Conservation (phyloP, 352 stramenopile species). For the Elongisporangium senticosum region DNA sequence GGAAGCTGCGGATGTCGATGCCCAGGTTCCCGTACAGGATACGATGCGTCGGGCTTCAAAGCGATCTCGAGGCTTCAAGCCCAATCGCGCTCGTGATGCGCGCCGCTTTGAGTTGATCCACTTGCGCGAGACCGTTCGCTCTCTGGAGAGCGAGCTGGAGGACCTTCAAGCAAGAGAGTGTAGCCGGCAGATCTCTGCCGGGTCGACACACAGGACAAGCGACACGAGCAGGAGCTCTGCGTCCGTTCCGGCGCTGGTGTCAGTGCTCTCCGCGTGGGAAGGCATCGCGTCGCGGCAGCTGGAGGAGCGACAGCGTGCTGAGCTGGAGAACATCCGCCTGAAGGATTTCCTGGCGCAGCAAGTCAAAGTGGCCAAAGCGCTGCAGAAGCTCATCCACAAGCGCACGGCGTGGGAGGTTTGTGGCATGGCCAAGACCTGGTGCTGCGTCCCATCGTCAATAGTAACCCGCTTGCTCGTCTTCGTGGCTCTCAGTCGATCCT, state of each 20-base stretch:
- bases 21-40: too few relatives aligned
- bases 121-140: conserved; percentile 9
- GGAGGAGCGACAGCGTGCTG: not conserved
- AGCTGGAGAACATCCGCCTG: conserved; percentile 9
- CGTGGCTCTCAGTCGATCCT: too few relatives aligned
- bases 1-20: not conserved
- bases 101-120: conserved; percentile 14
- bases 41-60: not conserved
- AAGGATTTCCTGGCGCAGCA: conserved; percentile 8
- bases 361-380: conserved; percentile 31
- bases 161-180: not conserved
- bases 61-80: conserved; percentile 8
- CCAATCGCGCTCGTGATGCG: conserved; percentile 19
- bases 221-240: too few relatives aligned
- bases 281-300: conserved; percentile 6
- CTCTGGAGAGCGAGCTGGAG: conserved; percentile 11
- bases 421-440: not conserved
- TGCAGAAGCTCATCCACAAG: conserved; percentile 20
- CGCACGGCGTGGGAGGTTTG: not conserved
- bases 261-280: conserved; percentile 6
- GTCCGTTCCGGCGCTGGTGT: not conserved
- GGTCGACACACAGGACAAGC: not conserved
- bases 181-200: too few relatives aligned
- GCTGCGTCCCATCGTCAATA: too few relatives aligned
- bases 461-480: too few relatives aligned